Conservation (phyloP, 352 stramenopile genomes). For the Pythium folliculosum region DNA sequence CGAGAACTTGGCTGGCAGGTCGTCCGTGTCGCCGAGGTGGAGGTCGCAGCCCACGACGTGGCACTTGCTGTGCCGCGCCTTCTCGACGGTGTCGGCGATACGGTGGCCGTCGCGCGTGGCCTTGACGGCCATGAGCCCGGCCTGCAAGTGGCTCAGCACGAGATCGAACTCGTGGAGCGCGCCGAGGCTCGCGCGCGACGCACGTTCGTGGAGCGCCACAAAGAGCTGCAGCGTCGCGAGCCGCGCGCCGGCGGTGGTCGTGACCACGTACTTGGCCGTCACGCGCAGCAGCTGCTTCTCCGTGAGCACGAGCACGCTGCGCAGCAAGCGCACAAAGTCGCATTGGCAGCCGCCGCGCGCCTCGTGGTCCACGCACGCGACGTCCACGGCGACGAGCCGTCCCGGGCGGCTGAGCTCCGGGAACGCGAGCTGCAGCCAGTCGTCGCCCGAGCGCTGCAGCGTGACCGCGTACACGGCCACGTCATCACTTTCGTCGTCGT, state of each 20-base stretch:
- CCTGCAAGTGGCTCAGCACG: slow-evolving; percentile 60
- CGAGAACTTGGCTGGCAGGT: slow-evolving; percentile 31
- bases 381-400: not conserved
- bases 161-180: slow-evolving; percentile 62
- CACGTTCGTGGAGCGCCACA: slow-evolving; percentile 43
- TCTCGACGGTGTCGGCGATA: slow-evolving; percentile 26
- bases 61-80: slow-evolving; percentile 45
- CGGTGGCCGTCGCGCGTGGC: not conserved
- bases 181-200: slow-evolving; percentile 21
- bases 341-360: slow-evolving; percentile 14
- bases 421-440: slow-evolving; percentile 11
- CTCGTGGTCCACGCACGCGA: slow-evolving; percentile 4
- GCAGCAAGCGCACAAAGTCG: not conserved
- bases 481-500: slow-evolving; percentile 16
- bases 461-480: slow-evolving; percentile 3
- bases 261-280: slow-evolving; percentile 50
- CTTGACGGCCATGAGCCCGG: slow-evolving; percentile 39
- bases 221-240: slow-evolving; percentile 57
- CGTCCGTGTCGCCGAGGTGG: slow-evolving; percentile 32
- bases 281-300: slow-evolving; percentile 27
- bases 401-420: slow-evolving; percentile 15
- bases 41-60: slow-evolving; percentile 69
- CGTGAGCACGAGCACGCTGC: not conserved
- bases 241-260: not conserved
- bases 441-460: not conserved